Percentiles rank a stretch among this genome's conserved stretches.
Conservation (phyloP, 192 early-diverging fungal genomes). For the Lobosporangium transversale region DNA sequence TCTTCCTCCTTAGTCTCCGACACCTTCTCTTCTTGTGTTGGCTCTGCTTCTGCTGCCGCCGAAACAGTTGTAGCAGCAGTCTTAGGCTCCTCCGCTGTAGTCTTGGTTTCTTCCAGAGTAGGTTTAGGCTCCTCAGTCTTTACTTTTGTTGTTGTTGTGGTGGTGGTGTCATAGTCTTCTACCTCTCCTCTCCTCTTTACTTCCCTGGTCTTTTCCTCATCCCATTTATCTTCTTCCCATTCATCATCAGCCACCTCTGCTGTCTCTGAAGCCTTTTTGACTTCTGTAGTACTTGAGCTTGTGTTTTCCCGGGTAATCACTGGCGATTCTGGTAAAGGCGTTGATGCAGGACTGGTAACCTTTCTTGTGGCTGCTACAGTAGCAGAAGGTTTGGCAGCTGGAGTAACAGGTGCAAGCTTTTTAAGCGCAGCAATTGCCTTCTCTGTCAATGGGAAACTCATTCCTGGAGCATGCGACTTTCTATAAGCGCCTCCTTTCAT, state of each 20-base stretch:
- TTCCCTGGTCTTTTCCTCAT: constrained; percentile 16
- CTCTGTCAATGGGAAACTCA: constrained; percentile 70
- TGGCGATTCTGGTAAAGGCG: constrained; percentile 41
- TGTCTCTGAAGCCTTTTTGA: neutral
- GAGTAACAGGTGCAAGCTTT: constrained; percentile 40
- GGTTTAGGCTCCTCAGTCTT: neutral
- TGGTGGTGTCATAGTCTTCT: neutral
- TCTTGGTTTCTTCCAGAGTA: constrained; percentile 11
- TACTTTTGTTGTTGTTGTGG: neutral
- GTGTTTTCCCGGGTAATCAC: constrained; percentile 19
- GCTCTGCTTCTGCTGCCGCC: too few species aligned
- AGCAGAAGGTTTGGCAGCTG: neutral
- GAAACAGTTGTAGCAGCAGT: too few species aligned
- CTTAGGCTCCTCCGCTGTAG: constrained; percentile 1
- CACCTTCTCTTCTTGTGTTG: neutral
- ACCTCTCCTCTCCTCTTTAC: neutral
- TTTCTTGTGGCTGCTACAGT: constrained; percentile 26
- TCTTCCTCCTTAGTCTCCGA: neutral
- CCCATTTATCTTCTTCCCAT: constrained; percentile 36
- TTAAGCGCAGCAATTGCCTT: constrained; percentile 69
- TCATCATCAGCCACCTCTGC: constrained; percentile 36
- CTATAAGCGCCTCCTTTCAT: constrained; percentile 67
- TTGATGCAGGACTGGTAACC: constrained; percentile 38
- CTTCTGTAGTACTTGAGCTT: constrained; percentile 11
- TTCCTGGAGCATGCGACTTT: constrained; percentile 71